Percentiles rank a stretch among this genome's conserved stretches.
These are phyloP conservation scores for Hericium erinaceus DNA, from an alignment of 768 basidiomycete species.

Conservation along the genomic window DNA sequence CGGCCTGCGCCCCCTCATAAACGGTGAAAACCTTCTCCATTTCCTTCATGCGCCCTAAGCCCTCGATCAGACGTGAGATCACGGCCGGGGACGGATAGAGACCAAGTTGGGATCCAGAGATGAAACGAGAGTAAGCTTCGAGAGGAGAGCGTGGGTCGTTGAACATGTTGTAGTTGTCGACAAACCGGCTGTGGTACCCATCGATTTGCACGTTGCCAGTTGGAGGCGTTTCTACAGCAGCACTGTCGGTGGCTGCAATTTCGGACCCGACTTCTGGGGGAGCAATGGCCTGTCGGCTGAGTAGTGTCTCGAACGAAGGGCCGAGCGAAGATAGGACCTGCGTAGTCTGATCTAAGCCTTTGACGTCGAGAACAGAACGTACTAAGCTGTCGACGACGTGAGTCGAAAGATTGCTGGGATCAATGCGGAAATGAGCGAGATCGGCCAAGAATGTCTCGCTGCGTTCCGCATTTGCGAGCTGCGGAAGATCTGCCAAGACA, in stretches of 20 bases:
- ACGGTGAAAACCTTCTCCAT: constrained; percentile 51
- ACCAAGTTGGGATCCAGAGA: constrained; percentile 32
- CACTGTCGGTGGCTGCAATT: neutral
- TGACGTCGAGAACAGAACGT: constrained; percentile 4
- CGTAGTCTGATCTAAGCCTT: constrained; percentile 1
- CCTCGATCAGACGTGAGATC: constrained; percentile 56
- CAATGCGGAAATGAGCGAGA: neutral
- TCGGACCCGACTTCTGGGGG: too few relatives aligned
- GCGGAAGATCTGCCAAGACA: neutral
- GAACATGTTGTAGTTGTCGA: constrained; percentile 20
- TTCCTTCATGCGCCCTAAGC: constrained; percentile 54
- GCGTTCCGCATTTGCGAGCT: neutral
- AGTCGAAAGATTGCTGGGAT: neutral
- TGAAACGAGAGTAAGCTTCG: constrained; percentile 42
- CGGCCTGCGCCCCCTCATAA: constrained; percentile 59
- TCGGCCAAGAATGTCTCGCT: neutral
- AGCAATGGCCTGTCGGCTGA: neutral
- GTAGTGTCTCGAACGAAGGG: constrained; percentile 31
- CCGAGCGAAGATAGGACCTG: constrained; percentile 9
- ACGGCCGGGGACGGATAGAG: constrained; percentile 41
- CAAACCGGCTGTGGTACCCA: constrained; percentile 19
- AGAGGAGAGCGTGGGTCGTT: constrained; percentile 17
- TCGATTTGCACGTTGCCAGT: constrained; percentile 16
- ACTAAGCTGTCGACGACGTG: constrained; percentile 3
- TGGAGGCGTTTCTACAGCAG: neutral